These are phyloP conservation scores for Daphne laureola DNA, from an alignment of 441 rosid genomes.

Conservation along the genomic window DNA sequence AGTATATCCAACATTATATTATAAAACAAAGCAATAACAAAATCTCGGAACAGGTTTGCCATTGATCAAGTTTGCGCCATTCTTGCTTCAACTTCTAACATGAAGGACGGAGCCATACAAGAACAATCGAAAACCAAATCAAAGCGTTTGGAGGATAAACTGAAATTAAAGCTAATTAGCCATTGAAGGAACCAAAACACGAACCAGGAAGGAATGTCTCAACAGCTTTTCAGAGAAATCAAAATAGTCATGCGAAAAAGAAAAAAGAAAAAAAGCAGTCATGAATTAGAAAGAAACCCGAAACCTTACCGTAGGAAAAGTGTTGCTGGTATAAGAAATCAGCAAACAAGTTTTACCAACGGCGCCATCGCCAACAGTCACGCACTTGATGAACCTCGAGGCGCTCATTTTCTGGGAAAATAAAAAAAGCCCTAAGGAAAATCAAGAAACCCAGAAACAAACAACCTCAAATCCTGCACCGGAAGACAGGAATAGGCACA, in stretches of 20 bases:
- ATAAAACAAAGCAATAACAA: not conserved
- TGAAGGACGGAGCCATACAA: too few species aligned
- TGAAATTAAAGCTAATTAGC: not conserved
- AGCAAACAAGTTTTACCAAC: constrained; percentile 68
- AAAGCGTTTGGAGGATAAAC: too few species aligned
- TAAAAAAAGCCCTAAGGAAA: not conserved
- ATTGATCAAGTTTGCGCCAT: not conserved
- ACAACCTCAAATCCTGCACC: constrained; percentile 61
- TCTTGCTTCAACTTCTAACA: too few species aligned
- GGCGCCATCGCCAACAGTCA: constrained; percentile 70
- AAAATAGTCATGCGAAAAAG: not conserved
- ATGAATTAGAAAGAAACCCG: too few species aligned
- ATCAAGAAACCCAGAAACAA: constrained; percentile 6
- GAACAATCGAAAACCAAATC: too few species aligned
- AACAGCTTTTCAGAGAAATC: not conserved
- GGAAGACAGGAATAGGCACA: constrained; percentile 36
- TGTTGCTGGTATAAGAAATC: constrained; percentile 69
- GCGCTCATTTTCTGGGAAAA: constrained; percentile 43
- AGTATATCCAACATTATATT: too few species aligned
- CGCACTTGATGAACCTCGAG: constrained; percentile 61
- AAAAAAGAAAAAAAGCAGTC: not conserved
- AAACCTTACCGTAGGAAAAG: constrained; percentile 47
- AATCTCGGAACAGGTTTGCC: not conserved
- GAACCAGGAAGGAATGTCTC: not conserved
- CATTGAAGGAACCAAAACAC: not conserved